These are phyloP conservation scores for Pelomyxa schiedti DNA, from an alignment of 78 protist genomes.

Conservation along the genomic window DNA sequence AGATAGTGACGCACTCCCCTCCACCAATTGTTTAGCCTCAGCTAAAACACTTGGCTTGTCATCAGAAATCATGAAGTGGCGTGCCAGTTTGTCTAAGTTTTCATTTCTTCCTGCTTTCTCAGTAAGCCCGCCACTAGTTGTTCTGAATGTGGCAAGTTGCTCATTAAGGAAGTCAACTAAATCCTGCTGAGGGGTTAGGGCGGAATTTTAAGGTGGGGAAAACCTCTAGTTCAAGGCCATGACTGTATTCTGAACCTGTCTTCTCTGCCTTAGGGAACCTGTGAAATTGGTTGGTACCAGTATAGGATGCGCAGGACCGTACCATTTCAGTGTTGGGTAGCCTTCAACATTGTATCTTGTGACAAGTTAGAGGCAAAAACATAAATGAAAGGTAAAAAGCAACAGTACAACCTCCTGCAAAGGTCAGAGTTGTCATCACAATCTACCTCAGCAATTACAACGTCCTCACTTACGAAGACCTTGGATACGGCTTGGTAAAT, in stretches of 20 bases:
- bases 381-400: not conserved
- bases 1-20: not conserved
- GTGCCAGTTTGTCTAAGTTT: slow-evolving; percentile 30
- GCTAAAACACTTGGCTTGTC: slow-evolving; percentile 13
- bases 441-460: slow-evolving; percentile 60
- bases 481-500: slow-evolving; percentile 52
- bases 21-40: slow-evolving; percentile 19
- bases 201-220: not conserved
- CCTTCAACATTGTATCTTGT: slow-evolving; percentile 58
- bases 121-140: slow-evolving; percentile 26
- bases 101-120: slow-evolving; percentile 52
- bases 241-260: slow-evolving; percentile 51
- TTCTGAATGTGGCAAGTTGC: slow-evolving; percentile 26
- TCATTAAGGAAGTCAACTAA: slow-evolving; percentile 52
- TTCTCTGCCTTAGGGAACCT: slow-evolving; percentile 64
- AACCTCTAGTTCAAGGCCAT: slow-evolving; percentile 40
- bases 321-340: slow-evolving; percentile 82
- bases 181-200: not conserved
- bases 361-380: not conserved
- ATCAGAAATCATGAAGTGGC: slow-evolving; percentile 32
- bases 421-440: slow-evolving; percentile 55
- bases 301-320: too few species aligned
- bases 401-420: slow-evolving; percentile 15
- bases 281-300: too few species aligned
- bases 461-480: slow-evolving; percentile 31